Evolutionary conservation across 331 rosid genomes (phyloP).

Genomic region (Erythrophleum ivorense): DNA sequence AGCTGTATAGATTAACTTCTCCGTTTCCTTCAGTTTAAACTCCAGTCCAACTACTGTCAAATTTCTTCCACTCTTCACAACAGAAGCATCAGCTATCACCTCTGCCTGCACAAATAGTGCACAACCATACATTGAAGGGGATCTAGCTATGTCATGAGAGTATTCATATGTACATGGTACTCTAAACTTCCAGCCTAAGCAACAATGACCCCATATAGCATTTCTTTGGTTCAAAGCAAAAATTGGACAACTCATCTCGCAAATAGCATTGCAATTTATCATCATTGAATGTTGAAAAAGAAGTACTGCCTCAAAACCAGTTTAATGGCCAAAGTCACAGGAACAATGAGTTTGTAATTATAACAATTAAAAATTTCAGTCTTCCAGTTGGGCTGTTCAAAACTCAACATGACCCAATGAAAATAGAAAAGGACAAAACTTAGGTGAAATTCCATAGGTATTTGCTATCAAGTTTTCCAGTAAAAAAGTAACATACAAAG

Average conservation of each 20-base stretch:
- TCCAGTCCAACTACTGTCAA: slow-evolving; percentile 60
- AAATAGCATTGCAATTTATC: background rate
- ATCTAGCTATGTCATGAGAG: background rate
- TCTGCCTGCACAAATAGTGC: slow-evolving; percentile 51
- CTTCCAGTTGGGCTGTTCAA: background rate
- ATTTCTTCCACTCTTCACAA: slow-evolving; percentile 79
- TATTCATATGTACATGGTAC: background rate
- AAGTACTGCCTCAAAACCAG: background rate
- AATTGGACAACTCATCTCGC: background rate
- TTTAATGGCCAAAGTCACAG: background rate
- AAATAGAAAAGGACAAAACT: background rate
- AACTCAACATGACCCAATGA: background rate
- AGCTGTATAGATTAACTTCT: slow-evolving; percentile 56
- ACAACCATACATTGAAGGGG: background rate
- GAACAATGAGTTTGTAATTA: background rate
- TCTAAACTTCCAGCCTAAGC: background rate
- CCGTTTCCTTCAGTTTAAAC: slow-evolving; percentile 61
- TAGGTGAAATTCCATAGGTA: background rate
- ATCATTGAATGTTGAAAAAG: background rate
- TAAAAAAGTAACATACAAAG: background rate
- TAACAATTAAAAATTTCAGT: background rate
- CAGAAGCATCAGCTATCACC: slow-evolving; percentile 56
- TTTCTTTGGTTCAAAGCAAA: background rate
- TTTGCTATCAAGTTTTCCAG: background rate
- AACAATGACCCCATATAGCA: background rate